These are phyloP conservation scores for Fraxinus xanthoxyloides DNA, from an alignment of 305 asterid species.

Conservation along the genomic window DNA sequence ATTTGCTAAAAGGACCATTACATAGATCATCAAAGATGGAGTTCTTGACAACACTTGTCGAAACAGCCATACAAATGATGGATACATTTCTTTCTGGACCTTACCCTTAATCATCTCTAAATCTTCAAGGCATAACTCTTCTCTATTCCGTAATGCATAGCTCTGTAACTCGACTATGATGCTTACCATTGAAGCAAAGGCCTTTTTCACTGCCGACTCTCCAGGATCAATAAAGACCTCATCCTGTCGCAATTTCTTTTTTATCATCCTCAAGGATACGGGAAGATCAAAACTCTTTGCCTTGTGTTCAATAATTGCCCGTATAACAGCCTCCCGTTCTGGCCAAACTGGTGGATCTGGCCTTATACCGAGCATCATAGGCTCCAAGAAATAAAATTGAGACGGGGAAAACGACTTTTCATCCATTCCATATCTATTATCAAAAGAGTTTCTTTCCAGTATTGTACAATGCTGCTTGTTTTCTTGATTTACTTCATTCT, in stretches of 20 bases:
- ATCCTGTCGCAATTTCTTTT: slow-evolving; percentile 53
- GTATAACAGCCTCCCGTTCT: slow-evolving; percentile 43
- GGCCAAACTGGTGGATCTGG: slow-evolving; percentile 79
- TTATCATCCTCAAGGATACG: slow-evolving; percentile 68
- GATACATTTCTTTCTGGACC: slow-evolving; percentile 64
- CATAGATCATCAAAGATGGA: slow-evolving; percentile 64
- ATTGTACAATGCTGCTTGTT: slow-evolving; percentile 25
- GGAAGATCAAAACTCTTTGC: slow-evolving; percentile 75
- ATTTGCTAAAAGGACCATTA: slow-evolving; percentile 70
- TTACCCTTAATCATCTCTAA: slow-evolving; percentile 40
- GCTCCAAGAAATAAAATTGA: slow-evolving; percentile 61
- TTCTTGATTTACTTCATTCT: slow-evolving; percentile 18
- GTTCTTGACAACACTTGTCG: slow-evolving; percentile 70
- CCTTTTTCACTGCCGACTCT: slow-evolving; percentile 40
- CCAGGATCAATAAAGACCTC: slow-evolving; percentile 31
- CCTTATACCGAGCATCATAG: slow-evolving; percentile 64
- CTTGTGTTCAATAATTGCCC: slow-evolving; percentile 48
- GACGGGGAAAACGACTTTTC: slow-evolving; percentile 39
- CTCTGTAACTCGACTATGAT: slow-evolving; percentile 73
- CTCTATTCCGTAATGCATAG: slow-evolving; percentile 62
- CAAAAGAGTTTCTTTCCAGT: slow-evolving; percentile 21
- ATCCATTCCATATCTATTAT: slow-evolving; percentile 19
- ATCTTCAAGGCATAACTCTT: slow-evolving; percentile 55
- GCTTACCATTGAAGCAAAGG: slow-evolving; percentile 68
- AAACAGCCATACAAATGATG: slow-evolving; percentile 76